Percentiles rank a stretch among this genome's conserved stretches.
phyloP scores from a whole-genome alignment of 495 filamentous ascomycete genomes.

The Usnea hakonensis region DNA sequence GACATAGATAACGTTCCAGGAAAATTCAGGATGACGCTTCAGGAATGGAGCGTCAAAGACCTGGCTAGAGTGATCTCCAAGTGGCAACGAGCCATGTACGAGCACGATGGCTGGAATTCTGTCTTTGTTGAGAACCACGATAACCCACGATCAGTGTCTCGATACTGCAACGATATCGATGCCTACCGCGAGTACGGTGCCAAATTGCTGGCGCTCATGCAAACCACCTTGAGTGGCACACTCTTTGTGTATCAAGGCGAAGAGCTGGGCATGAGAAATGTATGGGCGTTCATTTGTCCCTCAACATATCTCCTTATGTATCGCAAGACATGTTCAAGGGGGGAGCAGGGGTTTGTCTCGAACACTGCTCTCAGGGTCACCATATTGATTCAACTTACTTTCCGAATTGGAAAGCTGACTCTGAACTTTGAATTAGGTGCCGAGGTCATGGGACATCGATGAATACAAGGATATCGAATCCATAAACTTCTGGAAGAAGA shows the following conservation, averaged over 20 bases:
- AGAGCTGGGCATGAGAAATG: conserved; percentile 50
- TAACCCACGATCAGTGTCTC: conserved; percentile 41
- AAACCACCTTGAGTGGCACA: conserved; percentile 44
- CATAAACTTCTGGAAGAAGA: conserved; percentile 43
- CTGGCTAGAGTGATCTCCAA: conserved; percentile 41
- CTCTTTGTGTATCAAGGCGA: conserved; percentile 51
- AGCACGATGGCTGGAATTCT: conserved; percentile 53
- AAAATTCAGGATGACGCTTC: conserved; percentile 31
- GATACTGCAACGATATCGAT: conserved; percentile 42
- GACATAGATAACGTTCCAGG: conserved; percentile 39
- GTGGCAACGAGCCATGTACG: conserved; percentile 51
- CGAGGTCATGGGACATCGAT: conserved; percentile 36
- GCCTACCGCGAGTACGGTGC: conserved; percentile 38
- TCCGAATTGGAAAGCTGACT: neutral
- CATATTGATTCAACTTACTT: neutral
- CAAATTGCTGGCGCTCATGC: conserved; percentile 47
- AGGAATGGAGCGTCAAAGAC: conserved; percentile 35
- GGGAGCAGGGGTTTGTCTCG: neutral
- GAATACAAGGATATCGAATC: conserved; percentile 49
- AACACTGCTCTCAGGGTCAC: neutral
- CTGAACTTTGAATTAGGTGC: conserved; percentile 16
- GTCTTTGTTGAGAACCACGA: conserved; percentile 49
- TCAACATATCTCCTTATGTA: neutral
- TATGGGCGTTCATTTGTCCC: neutral
- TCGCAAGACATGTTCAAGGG: neutral